Evolutionary conservation across 2,329 filamentous ascomycete species (phyloP), one percentile per base, ranked within the genome.

Genomic region (Sarocladium brachiariae): DNA sequence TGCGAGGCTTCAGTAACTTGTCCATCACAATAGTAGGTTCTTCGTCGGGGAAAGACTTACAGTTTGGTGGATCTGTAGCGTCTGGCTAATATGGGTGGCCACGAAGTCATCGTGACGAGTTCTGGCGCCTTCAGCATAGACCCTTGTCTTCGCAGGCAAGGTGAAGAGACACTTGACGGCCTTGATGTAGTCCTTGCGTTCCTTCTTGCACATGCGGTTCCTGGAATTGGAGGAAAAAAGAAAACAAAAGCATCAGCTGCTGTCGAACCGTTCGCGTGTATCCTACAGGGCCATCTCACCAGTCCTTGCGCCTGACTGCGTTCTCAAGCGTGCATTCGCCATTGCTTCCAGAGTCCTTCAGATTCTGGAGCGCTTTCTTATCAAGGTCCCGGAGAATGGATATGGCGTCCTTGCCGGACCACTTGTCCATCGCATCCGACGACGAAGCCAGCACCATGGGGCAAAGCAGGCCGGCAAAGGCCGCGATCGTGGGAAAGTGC

Each of bases 51-150:
- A 4, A 23, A 41, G 37, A 23, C 18, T 41, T 52, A 62, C 56
- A 9, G 61, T 63, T 14, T 51, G 53, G 38, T 64, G 57, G 49
- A 60, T 57, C n/a, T 21, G 49, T 41, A 55, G 49, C 9, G 55
- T 58, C 52, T 57, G 59, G 48, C 65, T 61, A 34, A 65, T 63
- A 33, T 66, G 62, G n/a, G 60, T 56, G 10, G 60, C 61, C 4
- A 63, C 61, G 27, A 65, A 66, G 52, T 65, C 64, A 51, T 66
- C 64, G 39, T 61, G 64, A 9, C 61, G 55, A 23, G 53, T 61
- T 23, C 57, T 56, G 2, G 61, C 61, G 14, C 61, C 63, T 2
- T 62, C 58, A 16, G 53, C 55, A 13, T 51, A 49, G 7, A 43
- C 49, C 18, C 43, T 49, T 37, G 58, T 49, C 51, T 57, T 61